phyloP scores from a whole-genome alignment of 164 flowering plant genomes.

The Kalanchoe fedtschenkoi region DNA sequence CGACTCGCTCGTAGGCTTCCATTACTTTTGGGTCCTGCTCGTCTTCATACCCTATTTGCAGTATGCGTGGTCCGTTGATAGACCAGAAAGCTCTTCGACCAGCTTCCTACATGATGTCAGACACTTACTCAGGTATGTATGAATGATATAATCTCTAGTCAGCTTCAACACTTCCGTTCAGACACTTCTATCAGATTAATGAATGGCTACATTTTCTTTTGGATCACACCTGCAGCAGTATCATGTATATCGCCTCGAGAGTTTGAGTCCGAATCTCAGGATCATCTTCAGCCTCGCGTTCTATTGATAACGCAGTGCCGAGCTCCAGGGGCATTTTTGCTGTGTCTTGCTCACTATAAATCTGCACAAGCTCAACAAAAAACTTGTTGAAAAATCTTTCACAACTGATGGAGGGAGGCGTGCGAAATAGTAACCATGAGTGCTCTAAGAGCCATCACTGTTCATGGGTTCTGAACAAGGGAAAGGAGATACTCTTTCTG shows the following conservation, averaged over 20 bases:
- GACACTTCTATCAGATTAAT: not conserved
- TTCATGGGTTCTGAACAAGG: not conserved
- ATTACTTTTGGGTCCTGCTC: slow-evolving; percentile 88
- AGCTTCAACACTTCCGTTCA: not conserved
- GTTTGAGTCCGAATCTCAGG: slow-evolving; percentile 78
- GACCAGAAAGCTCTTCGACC: slow-evolving; percentile 93
- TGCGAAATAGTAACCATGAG: not conserved
- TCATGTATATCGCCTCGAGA: slow-evolving; percentile 76
- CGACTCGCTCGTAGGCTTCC: slow-evolving; percentile 86
- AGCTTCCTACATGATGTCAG: slow-evolving; percentile 42
- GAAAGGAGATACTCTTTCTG: too few relatives aligned
- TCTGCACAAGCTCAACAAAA: slow-evolving; percentile 25
- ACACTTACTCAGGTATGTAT: not conserved
- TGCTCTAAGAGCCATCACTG: not conserved
- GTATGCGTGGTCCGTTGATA: slow-evolving; percentile 74
- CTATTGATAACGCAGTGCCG: slow-evolving; percentile 67
- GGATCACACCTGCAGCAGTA: slow-evolving; percentile 53
- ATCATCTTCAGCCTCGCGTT: slow-evolving; percentile 74
- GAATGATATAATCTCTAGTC: not conserved
- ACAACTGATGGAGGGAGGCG: not conserved
- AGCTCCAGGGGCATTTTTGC: slow-evolving; percentile 95
- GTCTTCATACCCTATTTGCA: slow-evolving; percentile 85
- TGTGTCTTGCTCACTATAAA: slow-evolving; percentile 60
- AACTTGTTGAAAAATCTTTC: not conserved
- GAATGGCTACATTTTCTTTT: not conserved